Evolutionary conservation across 129 eudicot species (phyloP).

Genomic region (Flaveria sonorensis): DNA sequence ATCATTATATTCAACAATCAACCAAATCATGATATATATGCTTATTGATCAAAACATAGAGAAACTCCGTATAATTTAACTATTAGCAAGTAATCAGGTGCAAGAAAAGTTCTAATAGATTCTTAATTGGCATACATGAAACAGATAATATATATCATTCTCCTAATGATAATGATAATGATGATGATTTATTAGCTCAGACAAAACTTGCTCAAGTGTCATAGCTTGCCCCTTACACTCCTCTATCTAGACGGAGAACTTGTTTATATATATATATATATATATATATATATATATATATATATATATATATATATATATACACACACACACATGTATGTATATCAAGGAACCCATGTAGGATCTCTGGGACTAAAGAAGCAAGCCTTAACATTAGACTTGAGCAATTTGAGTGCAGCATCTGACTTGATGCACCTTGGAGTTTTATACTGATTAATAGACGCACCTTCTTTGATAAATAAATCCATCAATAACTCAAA

Average conservation of each 20-base stretch:
- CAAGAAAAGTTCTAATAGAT: no score
- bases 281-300: not conserved
- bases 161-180: not conserved
- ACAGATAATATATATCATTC: constrained; percentile 9
- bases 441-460: constrained; percentile 55
- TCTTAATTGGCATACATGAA: constrained; percentile 15
- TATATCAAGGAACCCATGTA: constrained; percentile 57
- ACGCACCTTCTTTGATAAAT: constrained; percentile 71
- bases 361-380: constrained; percentile 81
- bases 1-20: no score
- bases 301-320: not conserved
- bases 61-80: no score
- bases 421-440: constrained; percentile 58
- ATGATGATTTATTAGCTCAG: constrained; percentile 25
- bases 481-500: constrained; percentile 85
- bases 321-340: no score
- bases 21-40: no score
- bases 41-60: no score
- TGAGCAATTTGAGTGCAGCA: constrained; percentile 67
- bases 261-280: constrained; percentile 4
- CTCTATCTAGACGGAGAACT: constrained; percentile 22
- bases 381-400: constrained; percentile 58
- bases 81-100: no score
- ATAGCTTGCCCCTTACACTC: constrained; percentile 23
- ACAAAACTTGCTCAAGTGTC: constrained; percentile 30